Evolutionary conservation across 2,329 filamentous ascomycete species (phyloP), one percentile per base, ranked within the genome.

Genomic region (Talaromyces sp.): DNA sequence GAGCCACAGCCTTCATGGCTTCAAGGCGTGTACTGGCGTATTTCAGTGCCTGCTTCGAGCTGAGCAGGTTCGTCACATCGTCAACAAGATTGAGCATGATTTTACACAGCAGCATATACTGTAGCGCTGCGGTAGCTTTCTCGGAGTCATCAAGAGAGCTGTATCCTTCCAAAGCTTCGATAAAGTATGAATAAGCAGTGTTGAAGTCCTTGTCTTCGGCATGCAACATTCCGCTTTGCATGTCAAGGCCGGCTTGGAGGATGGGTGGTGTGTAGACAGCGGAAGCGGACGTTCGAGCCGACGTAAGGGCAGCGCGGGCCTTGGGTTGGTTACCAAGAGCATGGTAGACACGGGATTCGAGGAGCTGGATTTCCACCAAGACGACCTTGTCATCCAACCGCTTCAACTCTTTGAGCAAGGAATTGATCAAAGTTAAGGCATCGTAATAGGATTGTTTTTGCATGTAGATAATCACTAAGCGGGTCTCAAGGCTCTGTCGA

Each of bases 61-160:
- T 86, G 86, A 99, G 91, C 67, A 99, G 85, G 72, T 89, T 87
- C 79, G 93, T 96, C 75, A 99, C 93, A 75, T 99, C 95, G 80
- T 97, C 92, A 66, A 87, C 91, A 46, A 95, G 83, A 79, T 99
- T 99, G 68, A 99, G 84, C 95, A 99, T 99, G 76, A 99, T 94
- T 82, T 99, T 99, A 87, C 94, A 97, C 38, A 99, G 87, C 58
- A 99, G 85, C 94, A 99, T 99, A 83, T 99, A 99, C 81, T 99
- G 94, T 66, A 99, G 82, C 11, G 94, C 92, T 12, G 93, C 91
- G n/a, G 93, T 95, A n/a, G 95, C 94, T 78, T 92, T 92, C 65
- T 83, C 80, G 43, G 87, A 81, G 73, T 96, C 92, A 67, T 99
- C 94, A 75, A 96, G 92, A 53, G 88, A 88, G 78, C 94, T 91